phyloP scores from a whole-genome alignment of 2,329 filamentous ascomycete species.

The Colletotrichum sidae region DNA sequence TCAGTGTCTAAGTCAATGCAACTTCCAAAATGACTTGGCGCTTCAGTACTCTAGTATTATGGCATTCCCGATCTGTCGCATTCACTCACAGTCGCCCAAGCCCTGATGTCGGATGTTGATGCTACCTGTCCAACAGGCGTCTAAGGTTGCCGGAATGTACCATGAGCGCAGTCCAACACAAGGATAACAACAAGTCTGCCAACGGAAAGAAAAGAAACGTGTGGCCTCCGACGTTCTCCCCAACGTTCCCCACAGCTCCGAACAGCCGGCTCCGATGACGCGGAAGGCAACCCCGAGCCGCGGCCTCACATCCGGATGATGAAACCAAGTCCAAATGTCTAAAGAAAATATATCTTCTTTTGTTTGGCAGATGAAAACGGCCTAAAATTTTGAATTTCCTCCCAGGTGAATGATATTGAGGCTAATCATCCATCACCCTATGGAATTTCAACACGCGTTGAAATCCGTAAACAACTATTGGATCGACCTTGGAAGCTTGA shows the following conservation, averaged over 20 bases:
- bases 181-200: neutral
- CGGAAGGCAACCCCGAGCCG: slow-evolving; percentile 3
- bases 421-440: neutral
- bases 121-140: no score
- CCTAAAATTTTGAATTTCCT: neutral
- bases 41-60: no score
- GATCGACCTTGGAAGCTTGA: neutral
- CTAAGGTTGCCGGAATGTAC: no score
- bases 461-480: slow-evolving; percentile 30
- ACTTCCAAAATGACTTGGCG: no score
- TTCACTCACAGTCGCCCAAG: no score
- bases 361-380: neutral
- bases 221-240: neutral
- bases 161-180: no score
- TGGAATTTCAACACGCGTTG: slow-evolving; percentile 1
- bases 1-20: no score
- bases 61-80: no score
- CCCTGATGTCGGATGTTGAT: no score
- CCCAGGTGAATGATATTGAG: neutral
- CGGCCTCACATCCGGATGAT: neutral
- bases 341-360: neutral
- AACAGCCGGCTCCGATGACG: slow-evolving; percentile 17
- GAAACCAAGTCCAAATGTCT: neutral
- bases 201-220: neutral
- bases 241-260: slow-evolving; percentile 26